Evolutionary conservation across 2,329 filamentous ascomycete genomes (phyloP).

Genomic region (Aspergillus hortae): DNA sequence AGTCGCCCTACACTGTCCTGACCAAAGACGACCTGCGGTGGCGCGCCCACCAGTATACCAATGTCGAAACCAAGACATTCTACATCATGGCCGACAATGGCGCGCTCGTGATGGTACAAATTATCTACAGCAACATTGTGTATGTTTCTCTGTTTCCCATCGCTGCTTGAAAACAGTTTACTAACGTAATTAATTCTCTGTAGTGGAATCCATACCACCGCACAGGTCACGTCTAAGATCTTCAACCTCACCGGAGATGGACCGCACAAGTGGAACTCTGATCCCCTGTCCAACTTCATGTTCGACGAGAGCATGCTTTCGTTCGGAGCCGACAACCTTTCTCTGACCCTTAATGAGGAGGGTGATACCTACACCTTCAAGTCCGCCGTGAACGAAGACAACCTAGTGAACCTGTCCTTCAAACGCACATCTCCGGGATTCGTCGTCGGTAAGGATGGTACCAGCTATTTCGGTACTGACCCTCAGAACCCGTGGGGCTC

Average conservation of each 20-base stretch:
- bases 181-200: constrained; percentile 4
- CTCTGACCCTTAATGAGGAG: constrained; percentile 80
- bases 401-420: constrained; percentile 82
- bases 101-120: constrained; percentile 72
- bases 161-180: background rate
- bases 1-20: constrained; percentile 75
- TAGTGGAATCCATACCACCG: constrained; percentile 84
- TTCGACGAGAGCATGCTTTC: constrained; percentile 80
- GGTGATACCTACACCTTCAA: constrained; percentile 83
- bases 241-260: constrained; percentile 72
- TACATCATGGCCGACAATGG: constrained; percentile 82
- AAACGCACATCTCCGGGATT: constrained; percentile 75
- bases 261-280: constrained; percentile 78
- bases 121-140: constrained; percentile 98
- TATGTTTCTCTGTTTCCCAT: constrained; percentile 47
- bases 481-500: constrained; percentile 80
- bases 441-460: constrained; percentile 79
- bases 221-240: constrained; percentile 92
- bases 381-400: constrained; percentile 75
- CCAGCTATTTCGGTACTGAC: constrained; percentile 81
- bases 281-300: constrained; percentile 70
- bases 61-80: constrained; percentile 92
- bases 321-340: constrained; percentile 83
- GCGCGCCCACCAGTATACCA: constrained; percentile 75
- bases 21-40: constrained; percentile 77